Percentiles rank a stretch among this genome's conserved stretches.
phyloP scores from a whole-genome alignment of 331 rosid species.

The Phaseolus coccineus region DNA sequence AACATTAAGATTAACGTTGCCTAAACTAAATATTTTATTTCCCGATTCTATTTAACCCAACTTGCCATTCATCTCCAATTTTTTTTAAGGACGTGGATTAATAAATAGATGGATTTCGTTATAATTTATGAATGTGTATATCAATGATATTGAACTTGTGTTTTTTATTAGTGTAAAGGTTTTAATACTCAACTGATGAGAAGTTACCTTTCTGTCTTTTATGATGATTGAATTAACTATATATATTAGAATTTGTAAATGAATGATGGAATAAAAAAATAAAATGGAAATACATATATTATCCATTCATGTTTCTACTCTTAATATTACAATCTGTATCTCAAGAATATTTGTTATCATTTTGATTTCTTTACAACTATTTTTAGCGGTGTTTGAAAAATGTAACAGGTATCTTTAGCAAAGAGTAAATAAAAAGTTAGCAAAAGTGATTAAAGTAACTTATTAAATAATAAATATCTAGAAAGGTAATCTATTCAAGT shows the following conservation, averaged over 20 bases:
- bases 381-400: background rate
- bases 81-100: background rate
- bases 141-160: background rate
- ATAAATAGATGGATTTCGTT: background rate
- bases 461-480: no score
- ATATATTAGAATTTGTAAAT: no score
- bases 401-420: background rate
- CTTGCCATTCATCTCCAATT: background rate
- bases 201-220: no score
- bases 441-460: no score
- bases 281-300: no score
- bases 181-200: no score
- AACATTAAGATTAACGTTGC: constrained; percentile 20
- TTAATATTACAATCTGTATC: background rate
- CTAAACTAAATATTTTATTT: constrained; percentile 17
- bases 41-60: constrained; percentile 2
- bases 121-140: background rate
- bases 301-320: no score
- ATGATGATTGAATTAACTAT: no score
- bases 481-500: no score
- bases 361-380: background rate
- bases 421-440: no score
- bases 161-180: background rate
- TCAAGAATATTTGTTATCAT: background rate
- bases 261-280: no score